These are phyloP conservation scores for Beauveria caledonica DNA, from an alignment of 2,329 filamentous ascomycete genomes.

Conservation along the genomic window DNA sequence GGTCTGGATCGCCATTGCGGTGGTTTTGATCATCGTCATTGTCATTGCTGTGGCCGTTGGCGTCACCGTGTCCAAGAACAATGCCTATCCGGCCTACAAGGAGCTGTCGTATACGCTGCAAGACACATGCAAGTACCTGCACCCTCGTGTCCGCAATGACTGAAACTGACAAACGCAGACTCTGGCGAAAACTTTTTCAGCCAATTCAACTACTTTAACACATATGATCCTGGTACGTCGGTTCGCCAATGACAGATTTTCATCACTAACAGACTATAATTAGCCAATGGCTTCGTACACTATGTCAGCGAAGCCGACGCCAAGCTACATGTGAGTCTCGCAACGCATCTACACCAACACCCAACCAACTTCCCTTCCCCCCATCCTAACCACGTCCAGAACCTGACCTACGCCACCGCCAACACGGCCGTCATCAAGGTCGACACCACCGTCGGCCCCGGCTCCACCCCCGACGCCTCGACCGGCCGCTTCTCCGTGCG, in stretches of 20 bases:
- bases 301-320: constrained; percentile 40
- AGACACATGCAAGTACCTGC: constrained; percentile 37
- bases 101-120: constrained; percentile 37
- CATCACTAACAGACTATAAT: neutral
- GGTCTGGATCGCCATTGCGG: constrained; percentile 37
- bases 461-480: constrained; percentile 39
- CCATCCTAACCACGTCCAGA: constrained; percentile 28
- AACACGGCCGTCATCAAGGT: constrained; percentile 49
- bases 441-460: constrained; percentile 48
- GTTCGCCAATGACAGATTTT: neutral
- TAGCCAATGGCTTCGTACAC: constrained; percentile 44
- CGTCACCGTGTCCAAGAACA: constrained; percentile 31
- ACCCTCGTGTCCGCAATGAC: neutral
- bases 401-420: constrained; percentile 52
- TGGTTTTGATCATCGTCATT: constrained; percentile 35
- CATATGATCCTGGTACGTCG: constrained; percentile 38
- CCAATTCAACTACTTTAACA: constrained; percentile 44
- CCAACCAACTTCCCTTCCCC: neutral
- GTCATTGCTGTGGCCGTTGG: constrained; percentile 39
- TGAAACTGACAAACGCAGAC: constrained; percentile 29
- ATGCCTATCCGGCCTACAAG: constrained; percentile 41
- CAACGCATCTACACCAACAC: neutral
- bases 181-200: constrained; percentile 44
- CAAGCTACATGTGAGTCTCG: constrained; percentile 29
- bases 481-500: constrained; percentile 57